Base-by-base conservation (phyloP, 495 filamentous ascomycete genomes). In the Hypomontagnella monticulosa region DNA sequence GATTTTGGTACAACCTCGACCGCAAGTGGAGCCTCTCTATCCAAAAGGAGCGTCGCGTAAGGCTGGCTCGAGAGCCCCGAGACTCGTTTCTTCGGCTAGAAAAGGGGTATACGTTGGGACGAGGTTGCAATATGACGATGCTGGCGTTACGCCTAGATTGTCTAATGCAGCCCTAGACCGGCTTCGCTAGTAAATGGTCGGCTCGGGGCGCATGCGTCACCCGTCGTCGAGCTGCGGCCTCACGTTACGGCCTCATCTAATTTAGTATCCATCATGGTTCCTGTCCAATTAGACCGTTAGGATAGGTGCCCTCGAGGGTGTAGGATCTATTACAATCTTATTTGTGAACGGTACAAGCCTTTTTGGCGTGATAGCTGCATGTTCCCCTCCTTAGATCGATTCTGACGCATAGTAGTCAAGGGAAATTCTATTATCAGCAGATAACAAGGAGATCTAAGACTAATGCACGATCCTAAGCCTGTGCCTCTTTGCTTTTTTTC, bases 391-490 rank as follows among this genome's bases (percentile, higher is more conserved):
- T 60, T 43, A 5, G 15, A 18, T 43, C 30, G 11, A 18, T 23
- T 41, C 4, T 27, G 19, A 33, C 27, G n/a, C 38, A 16, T n/a
- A 33, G n/a, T 19, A 34, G 6, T 9, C 16, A 9, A 14, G 36
- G 18, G 37, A 52, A 52, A 40, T 12, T 59, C 47, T 54, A 55
- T 54, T 38, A 4, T 3, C 50, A 46, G 19, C 53, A 27, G 34
- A 49, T 53, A 40, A 18, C 30, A 49, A 54, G 42, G 44, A 51
- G 23, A 63, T 43, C 44, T 51, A 57, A 57, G 27, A 36, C 32
- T 4, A 6, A 50, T 57, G 44, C 36, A 44, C 36, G 44, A 32
- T 18, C 44, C 53, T 7, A 18, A 38, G 27, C 15, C 61, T 11
- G n/a, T 11, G 19, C 53, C 46, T n/a, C 14, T 14, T 38, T 23